Evolutionary conservation across 1,139 yeast genomes (phyloP), one percentile per base, ranked within the genome.

Genomic region (Scheffersomyces cryptocercus): DNA sequence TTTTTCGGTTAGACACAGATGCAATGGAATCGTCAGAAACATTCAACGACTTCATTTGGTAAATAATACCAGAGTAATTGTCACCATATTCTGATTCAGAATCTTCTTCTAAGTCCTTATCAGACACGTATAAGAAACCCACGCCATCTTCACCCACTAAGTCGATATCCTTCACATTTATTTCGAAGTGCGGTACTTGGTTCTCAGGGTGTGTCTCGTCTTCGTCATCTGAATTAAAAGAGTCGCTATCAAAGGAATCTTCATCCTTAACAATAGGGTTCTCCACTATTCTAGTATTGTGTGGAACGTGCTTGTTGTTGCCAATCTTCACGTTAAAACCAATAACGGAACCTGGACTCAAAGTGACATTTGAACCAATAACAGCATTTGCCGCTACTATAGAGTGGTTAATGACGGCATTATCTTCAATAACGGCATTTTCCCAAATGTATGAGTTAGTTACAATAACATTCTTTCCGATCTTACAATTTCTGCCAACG

Each of bases 391-490:
- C 70, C 2, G 96, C 97, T 32, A 93, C 75, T 34, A 93, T 83
- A 0, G 95, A 73, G 52, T 81, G 79, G 37, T 70, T 71, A 15
- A 93, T 66, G 0, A 62, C 65, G 12, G 80, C 74, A 39, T 81
- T 75, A 59, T 89, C 95, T 43, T 79, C 89, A 49, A 95, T 81
- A 1, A 70, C 66, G 1, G 87, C 84, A 52, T 85, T 79, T 53
- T 89, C 95, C 96, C 97, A 93, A 37, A 93, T 77, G 58, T 87
- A 91, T 16, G 96, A 82, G 55, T 88, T 84, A 38, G 70, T 76
- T 42, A 93, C 81, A 2, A 53, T 62, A 28, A 86, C 95, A 55
- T 87, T 84, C 44, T 82, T 77, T 20, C 98, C 98, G 55, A 93
- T 88, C 44, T 68, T 75, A 66, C 97, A 91, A 50, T 85, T 78